phyloP scores from a whole-genome alignment of 345 rosid genomes.

The Lagerstroemia speciosa region DNA sequence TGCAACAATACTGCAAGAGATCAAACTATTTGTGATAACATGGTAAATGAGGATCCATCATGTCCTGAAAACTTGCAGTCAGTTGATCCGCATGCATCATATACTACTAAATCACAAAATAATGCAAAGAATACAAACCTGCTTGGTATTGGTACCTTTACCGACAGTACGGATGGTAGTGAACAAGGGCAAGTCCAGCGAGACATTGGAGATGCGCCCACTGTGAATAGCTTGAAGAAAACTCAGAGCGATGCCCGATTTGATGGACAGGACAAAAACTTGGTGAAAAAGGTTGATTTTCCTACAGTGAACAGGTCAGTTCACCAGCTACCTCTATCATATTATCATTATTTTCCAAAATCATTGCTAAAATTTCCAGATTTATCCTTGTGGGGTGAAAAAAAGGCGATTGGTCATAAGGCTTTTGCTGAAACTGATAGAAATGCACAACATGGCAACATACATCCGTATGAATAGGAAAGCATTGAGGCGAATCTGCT shows the following conservation, averaged over 20 bases:
- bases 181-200: slow-evolving; percentile 11
- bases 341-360: not conserved
- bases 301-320: slow-evolving; percentile 38
- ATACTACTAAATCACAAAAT: slow-evolving; percentile 15
- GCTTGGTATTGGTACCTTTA: slow-evolving; percentile 14
- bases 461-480: not conserved
- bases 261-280: slow-evolving; percentile 15
- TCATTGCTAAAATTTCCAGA: not conserved
- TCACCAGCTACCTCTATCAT: not conserved
- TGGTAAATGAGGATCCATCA: slow-evolving; percentile 1
- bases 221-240: slow-evolving; percentile 15
- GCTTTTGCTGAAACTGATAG: not conserved
- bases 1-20: slow-evolving; percentile 18
- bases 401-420: not conserved
- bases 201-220: slow-evolving; percentile 16
- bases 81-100: not conserved
- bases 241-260: slow-evolving; percentile 9
- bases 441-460: not conserved
- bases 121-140: slow-evolving; percentile 20
- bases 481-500: not conserved
- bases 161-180: slow-evolving; percentile 12
- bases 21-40: slow-evolving; percentile 12
- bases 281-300: slow-evolving; percentile 18
- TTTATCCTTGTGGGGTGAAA: not conserved
- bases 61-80: not conserved